phyloP scores from a whole-genome alignment of 106 monocot genomes.

The Allium cepa region DNA sequence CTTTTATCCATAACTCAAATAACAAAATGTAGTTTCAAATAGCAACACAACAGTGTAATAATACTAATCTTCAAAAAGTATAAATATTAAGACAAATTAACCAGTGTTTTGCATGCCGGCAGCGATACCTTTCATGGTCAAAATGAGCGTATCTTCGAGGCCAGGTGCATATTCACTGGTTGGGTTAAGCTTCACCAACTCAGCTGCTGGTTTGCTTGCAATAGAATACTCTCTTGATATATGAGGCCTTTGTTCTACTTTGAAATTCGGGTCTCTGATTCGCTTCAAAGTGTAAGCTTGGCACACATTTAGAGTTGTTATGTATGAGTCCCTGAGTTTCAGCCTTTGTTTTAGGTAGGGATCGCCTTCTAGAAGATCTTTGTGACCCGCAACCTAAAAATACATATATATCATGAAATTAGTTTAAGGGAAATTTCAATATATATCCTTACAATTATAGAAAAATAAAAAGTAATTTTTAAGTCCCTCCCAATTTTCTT shows the following conservation, averaged over 20 bases:
- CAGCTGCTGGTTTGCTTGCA: slow-evolving; percentile 43
- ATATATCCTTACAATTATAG: too few relatives aligned
- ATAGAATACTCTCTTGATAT: slow-evolving; percentile 30
- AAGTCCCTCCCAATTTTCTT: too few relatives aligned
- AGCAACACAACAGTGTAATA: too few relatives aligned
- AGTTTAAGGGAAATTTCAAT: background rate
- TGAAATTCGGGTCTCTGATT: slow-evolving; percentile 36
- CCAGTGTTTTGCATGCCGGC: slow-evolving; percentile 95
- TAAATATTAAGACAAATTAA: slow-evolving; percentile 8
- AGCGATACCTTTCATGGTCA: slow-evolving; percentile 97
- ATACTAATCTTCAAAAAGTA: too few relatives aligned
- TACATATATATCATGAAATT: background rate
- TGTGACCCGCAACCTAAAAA: background rate
- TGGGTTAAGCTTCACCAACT: slow-evolving; percentile 82
- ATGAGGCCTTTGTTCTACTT: slow-evolving; percentile 17
- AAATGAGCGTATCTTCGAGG: slow-evolving; percentile 80
- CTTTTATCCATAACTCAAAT: too few relatives aligned
- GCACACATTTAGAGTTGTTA: slow-evolving; percentile 61
- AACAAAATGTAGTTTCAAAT: too few relatives aligned
- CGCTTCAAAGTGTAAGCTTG: slow-evolving; percentile 62
- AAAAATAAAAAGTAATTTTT: too few relatives aligned
- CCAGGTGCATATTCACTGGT: slow-evolving; percentile 84
- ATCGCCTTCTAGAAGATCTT: slow-evolving; percentile 1
- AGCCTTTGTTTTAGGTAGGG: slow-evolving; percentile 73
- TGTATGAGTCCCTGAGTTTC: slow-evolving; percentile 60